phyloP scores from a whole-genome alignment of 1,284 basidiomycete genomes.

The Rhodotorula sp. region DNA sequence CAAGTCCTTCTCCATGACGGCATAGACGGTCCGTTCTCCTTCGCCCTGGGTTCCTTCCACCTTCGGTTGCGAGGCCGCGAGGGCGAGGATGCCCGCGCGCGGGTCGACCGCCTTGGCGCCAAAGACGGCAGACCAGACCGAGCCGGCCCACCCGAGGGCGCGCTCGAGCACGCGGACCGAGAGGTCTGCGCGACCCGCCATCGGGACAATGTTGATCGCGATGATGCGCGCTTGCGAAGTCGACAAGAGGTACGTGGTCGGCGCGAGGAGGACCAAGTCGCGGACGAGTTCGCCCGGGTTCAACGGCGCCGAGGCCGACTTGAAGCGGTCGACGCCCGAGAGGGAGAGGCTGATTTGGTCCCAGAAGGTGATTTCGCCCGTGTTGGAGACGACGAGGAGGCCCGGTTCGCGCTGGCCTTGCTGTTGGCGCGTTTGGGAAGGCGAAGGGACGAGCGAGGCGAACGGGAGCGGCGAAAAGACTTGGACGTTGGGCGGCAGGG shows the following conservation, averaged over 20 bases:
- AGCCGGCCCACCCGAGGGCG: conserved; percentile 44
- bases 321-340: conserved; percentile 44
- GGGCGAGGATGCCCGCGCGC: conserved; percentile 38
- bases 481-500: conserved; percentile 49
- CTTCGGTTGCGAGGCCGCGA: conserved; percentile 19
- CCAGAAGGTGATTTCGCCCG: conserved; percentile 53
- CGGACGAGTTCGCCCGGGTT: conserved; percentile 49
- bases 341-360: conserved; percentile 51
- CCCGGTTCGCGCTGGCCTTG: conserved; percentile 51
- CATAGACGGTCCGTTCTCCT: conserved; percentile 28
- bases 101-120: conserved; percentile 38
- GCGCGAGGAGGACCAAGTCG: conserved; percentile 43
- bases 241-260: conserved; percentile 44
- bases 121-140: conserved; percentile 38
- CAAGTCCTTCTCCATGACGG: conserved; percentile 38
- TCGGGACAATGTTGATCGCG: conserved; percentile 46
- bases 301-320: conserved; percentile 44
- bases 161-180: conserved; percentile 46
- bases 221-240: conserved; percentile 50
- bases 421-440: conserved; percentile 38
- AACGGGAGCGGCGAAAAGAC: conserved; percentile 43
- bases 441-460: conserved; percentile 42
- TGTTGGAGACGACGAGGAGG: conserved; percentile 49
- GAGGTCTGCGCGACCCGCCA: conserved; percentile 47
- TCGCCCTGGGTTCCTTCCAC: neutral